phyloP scores from a whole-genome alignment of 2,329 filamentous ascomycete genomes.

The Exophiala lecanii-corni region DNA sequence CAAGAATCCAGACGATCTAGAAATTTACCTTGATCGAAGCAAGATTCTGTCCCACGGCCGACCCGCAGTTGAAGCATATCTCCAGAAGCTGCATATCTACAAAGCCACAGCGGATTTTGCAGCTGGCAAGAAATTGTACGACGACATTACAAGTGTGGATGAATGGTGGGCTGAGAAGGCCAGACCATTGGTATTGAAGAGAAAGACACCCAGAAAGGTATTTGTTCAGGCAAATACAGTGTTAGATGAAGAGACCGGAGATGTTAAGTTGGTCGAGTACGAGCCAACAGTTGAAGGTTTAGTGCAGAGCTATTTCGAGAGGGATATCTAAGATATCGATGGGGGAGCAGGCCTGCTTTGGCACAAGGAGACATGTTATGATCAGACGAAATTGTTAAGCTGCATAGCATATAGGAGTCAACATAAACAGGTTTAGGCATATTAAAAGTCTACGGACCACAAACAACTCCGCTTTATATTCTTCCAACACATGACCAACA shows the following conservation, averaged over 20 bases:
- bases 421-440: no score
- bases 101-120: conserved; percentile 84
- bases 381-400: background rate
- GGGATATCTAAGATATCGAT: conserved; percentile 35
- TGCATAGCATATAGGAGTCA: no score
- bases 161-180: conserved; percentile 82
- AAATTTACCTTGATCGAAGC: conserved; percentile 74
- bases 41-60: conserved; percentile 83
- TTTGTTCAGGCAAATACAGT: conserved; percentile 93
- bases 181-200: conserved; percentile 57
- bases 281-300: conserved; percentile 75
- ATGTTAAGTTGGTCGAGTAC: conserved; percentile 78
- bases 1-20: conserved; percentile 74
- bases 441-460: no score
- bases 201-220: conserved; percentile 60
- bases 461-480: no score
- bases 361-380: background rate
- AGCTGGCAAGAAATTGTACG: conserved; percentile 73
- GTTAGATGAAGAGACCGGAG: conserved; percentile 61
- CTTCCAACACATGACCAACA: no score
- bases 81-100: conserved; percentile 89
- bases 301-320: conserved; percentile 74
- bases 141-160: conserved; percentile 75
- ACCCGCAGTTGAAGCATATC: conserved; percentile 75
- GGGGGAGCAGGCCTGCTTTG: no score